Base-by-base conservation (phyloP, 768 basidiomycete species). In the Xerocomus potaroensis region DNA sequence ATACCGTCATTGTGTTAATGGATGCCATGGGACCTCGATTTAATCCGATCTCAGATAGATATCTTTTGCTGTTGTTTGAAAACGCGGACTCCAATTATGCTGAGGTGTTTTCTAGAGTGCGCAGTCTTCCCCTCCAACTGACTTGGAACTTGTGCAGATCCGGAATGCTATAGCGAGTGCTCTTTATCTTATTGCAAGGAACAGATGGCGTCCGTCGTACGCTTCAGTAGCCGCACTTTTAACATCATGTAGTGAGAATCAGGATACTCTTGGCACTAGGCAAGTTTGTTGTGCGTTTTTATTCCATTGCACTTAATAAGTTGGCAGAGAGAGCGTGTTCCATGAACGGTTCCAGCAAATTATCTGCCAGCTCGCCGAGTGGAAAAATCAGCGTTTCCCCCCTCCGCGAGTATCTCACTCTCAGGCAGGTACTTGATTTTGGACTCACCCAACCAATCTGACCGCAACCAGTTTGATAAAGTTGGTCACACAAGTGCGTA, bases 381-480 rank as follows among this genome's bases (percentile, higher is more conserved):
- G 83, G 86, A 83, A 82, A 61, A 74, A 77, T 48, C 76, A 87
- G 53, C 80, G 92, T 30, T 77, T 93, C 21, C 80, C 91, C 22
- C 91, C 92, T 43, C 92, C 92, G 1, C 78, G 89, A 47, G 89
- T 89, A 48, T 84, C 78, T 51, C 86, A 91, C 59, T 95, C 92
- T 8, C 78, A 81, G 68, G 84, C 77, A 58, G 33, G 69, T 62
- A 31, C 21, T 27, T 16, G 15, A 22, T 37, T 36, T 16, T 41
- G 26, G 12, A 29, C 22, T 22, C 12, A 24, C 29, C 4, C 22
- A 51, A 11, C 24, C n/a, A 24, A 35, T 48, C 52, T 64, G 30
- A 64, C 40, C n/a, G 19, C 38, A 40, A 49, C 18, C 54, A 88
- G 76, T 93, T 93, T 62, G 92, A 95, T 68, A 91, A 89, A 71